Evolutionary conservation across 2,329 filamentous ascomycete genomes (phyloP), one percentile per base, ranked within the genome.

Genomic region (Colletotrichum gigasporum): DNA sequence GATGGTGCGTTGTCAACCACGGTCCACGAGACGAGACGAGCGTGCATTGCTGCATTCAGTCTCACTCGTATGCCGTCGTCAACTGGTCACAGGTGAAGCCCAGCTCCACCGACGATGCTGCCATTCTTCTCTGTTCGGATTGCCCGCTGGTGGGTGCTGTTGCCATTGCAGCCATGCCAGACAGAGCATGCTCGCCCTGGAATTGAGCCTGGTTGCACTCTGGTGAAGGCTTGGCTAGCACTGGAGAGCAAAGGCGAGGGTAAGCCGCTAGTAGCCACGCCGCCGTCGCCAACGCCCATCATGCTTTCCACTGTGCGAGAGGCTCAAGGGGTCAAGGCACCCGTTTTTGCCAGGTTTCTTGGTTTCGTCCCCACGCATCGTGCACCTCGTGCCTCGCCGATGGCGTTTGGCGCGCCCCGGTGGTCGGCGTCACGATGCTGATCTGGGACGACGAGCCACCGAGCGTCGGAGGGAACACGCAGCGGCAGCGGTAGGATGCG

Each of bases 1-100:
- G 60, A 41, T 37, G 48, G 56, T 64, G 61, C 56, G 61, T 61
- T 64, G 61, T 61, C 56, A 50, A 61, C 48, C 61, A 61, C 28
- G 39, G 39, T n/a, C n/a, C 47, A 64, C 41, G 22, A 47, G 41
- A 61, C 48, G 47, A 53, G 47, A 60, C 45, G 60, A 28, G 45
- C 11, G n/a, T 52, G 32, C 47, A 60, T 42, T 35, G 39, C 48
- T 54, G 42, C 48, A 32, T 54, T 35, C 28, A 30, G 41, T 54
- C 34, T 54, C 37, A 26, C 32, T 50, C 26, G 41, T 54, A 24
- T 54, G 34, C 35, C 35, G 30, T 45, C 24, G 50, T 39, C 24
- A 16, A 24, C 44, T 47, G 30, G 59, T 50, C 42, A 14, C 28
- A 50, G 41, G 45, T 42, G 20, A 53, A 32, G 35, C 26, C 10